Conservation (phyloP, 2,329 filamentous ascomycete species). For the Fusarium sp. region DNA sequence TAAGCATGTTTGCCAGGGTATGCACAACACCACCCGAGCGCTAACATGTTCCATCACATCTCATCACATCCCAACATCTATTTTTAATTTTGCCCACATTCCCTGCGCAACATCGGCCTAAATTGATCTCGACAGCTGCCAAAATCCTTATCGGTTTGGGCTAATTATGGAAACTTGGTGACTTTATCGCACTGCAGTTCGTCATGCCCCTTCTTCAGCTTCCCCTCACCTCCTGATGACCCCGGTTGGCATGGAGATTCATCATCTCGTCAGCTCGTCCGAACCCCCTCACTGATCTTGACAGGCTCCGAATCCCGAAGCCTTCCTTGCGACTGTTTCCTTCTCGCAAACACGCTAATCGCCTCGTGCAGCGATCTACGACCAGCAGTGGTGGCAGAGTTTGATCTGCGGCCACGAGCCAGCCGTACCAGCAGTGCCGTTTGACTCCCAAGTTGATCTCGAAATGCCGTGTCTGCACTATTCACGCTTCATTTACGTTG, state of each 20-base stretch:
- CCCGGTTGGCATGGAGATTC: conserved; percentile 15
- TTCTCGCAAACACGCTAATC: conserved; percentile 2
- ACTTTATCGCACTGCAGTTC: conserved; percentile 15
- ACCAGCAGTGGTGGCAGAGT: conserved; percentile 22
- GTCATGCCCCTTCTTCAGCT: conserved; percentile 18
- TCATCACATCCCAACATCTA: conserved; percentile 43
- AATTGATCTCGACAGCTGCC: conserved; percentile 31
- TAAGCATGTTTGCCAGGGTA: conserved; percentile 36
- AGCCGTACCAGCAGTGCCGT: conserved; percentile 5
- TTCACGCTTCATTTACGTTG: background rate
- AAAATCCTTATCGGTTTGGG: conserved; percentile 28
- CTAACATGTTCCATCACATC: conserved; percentile 42
- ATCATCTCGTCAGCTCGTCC: conserved; percentile 23
- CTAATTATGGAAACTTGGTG: conserved; percentile 42
- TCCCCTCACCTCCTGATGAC: conserved; percentile 21
- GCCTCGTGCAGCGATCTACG: conserved; percentile 24
- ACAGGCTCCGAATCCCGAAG: conserved; percentile 26
- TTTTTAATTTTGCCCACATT: conserved; percentile 52
- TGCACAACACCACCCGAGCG: conserved; percentile 37
- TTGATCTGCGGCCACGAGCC: conserved; percentile 13
- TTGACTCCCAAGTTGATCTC: background rate
- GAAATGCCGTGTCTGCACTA: background rate
- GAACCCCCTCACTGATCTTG: conserved; percentile 27
- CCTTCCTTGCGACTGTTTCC: conserved; percentile 14
- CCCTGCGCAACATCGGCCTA: conserved; percentile 24